phyloP scores from a whole-genome alignment of 352 stramenopile genomes.

The Globisporangium uncinulatum region DNA sequence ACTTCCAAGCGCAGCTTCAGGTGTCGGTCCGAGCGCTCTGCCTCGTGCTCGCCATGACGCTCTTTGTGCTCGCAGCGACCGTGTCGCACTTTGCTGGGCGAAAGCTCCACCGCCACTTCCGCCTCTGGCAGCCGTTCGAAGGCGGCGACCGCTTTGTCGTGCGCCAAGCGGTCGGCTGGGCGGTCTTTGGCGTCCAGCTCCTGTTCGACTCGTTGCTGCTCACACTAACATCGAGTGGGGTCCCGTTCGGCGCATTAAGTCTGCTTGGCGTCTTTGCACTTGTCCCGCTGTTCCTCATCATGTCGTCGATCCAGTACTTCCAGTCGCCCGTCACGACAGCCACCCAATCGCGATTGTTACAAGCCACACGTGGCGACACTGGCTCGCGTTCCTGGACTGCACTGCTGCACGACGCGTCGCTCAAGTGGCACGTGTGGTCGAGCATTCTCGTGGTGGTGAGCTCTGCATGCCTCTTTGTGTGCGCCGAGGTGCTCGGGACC shows the following conservation, averaged over 20 bases:
- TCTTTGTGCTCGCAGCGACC: conserved; percentile 25
- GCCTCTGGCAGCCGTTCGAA: conserved; percentile 44
- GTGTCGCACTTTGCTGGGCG: conserved; percentile 27
- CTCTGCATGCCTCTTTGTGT: conserved; percentile 24
- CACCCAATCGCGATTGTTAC: too few relatives aligned
- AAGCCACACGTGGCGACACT: background rate
- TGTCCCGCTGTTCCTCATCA: conserved; percentile 28
- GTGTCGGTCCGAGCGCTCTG: conserved; percentile 10
- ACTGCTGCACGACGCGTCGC: conserved; percentile 15
- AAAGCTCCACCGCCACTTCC: conserved; percentile 22
- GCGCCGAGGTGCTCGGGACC: conserved; percentile 24
- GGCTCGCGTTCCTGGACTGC: conserved; percentile 10
- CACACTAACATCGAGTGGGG: conserved; percentile 17
- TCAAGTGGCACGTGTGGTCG: conserved; percentile 25
- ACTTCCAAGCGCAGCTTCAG: conserved; percentile 21
- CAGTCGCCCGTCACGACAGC: background rate
- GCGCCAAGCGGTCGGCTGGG: conserved; percentile 49
- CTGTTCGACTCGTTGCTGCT: conserved; percentile 45
- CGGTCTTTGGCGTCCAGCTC: conserved; percentile 37
- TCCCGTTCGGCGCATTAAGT: conserved; percentile 25
- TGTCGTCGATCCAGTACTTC: conserved; percentile 37
- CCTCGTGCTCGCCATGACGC: conserved; percentile 18
- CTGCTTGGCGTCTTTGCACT: conserved; percentile 26
- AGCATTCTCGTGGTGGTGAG: conserved; percentile 25
- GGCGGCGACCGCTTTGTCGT: conserved; percentile 38